Evolutionary conservation across 2,329 filamentous ascomycete genomes (phyloP).

Genomic region (Phyllosticta capitalensis): DNA sequence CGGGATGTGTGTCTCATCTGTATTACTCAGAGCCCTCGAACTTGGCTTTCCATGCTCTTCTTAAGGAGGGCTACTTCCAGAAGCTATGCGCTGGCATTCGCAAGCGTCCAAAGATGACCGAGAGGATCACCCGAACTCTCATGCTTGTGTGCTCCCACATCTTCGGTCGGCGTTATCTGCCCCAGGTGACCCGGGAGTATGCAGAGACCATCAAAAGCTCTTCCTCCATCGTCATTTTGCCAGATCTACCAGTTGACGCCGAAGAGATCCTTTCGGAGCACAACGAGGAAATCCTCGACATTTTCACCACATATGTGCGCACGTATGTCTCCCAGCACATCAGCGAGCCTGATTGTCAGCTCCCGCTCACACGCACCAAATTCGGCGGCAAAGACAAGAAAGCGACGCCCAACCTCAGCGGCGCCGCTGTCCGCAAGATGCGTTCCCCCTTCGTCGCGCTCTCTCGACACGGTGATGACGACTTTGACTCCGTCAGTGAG

Average conservation of each 20-base stretch:
- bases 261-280: constrained; percentile 48
- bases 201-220: constrained; percentile 43
- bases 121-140: constrained; percentile 46
- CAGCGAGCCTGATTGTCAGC: constrained; percentile 39
- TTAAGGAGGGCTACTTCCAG: constrained; percentile 63
- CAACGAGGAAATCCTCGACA: constrained; percentile 55
- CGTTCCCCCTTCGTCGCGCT: constrained; percentile 63
- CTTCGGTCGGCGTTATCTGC: constrained; percentile 52
- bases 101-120: constrained; percentile 37
- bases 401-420: constrained; percentile 14
- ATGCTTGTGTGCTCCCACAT: constrained; percentile 62
- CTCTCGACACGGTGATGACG: constrained; percentile 55
- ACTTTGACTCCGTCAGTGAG: constrained; percentile 58
- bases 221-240: constrained; percentile 57
- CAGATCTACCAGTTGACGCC: constrained; percentile 50
- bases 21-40: constrained; percentile 68
- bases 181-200: constrained; percentile 38
- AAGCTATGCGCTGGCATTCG: constrained; percentile 51
- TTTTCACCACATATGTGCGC: constrained; percentile 59
- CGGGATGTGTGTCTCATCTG: constrained; percentile 59
- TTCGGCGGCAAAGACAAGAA: constrained; percentile 28
- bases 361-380: constrained; percentile 51
- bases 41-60: constrained; percentile 66
- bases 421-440: constrained; percentile 30
- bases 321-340: constrained; percentile 58